Conservation (phyloP, 2,329 filamentous ascomycete species). For the Stromatinia cepivora region DNA sequence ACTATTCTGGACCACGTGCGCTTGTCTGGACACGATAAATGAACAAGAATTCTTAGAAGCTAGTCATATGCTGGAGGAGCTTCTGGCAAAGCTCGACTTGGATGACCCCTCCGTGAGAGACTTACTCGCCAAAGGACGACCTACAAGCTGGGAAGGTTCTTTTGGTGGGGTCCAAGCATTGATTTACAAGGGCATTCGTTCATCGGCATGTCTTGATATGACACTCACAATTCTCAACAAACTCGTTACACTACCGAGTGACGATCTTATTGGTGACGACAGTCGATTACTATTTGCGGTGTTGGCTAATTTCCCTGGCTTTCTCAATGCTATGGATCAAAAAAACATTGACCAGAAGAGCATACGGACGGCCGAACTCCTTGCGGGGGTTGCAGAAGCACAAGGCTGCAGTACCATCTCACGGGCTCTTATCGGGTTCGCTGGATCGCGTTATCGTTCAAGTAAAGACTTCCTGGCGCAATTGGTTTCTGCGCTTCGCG, state of each 20-base stretch:
- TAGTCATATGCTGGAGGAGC: constrained; percentile 84
- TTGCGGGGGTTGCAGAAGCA: constrained; percentile 71
- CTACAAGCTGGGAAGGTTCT: constrained; percentile 80
- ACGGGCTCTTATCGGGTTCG: constrained; percentile 68
- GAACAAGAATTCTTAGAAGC: constrained; percentile 93
- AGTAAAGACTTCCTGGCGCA: constrained; percentile 76
- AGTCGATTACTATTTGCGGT: constrained; percentile 80
- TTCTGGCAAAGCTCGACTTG: constrained; percentile 82
- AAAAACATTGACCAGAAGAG: constrained; percentile 55
- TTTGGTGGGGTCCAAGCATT: constrained; percentile 86
- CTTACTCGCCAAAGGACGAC: constrained; percentile 74
- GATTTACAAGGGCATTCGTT: constrained; percentile 89
- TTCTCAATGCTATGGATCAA: constrained; percentile 76
- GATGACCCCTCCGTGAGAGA: constrained; percentile 66
- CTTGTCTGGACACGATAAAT: constrained; percentile 94
- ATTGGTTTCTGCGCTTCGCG: constrained; percentile 70
- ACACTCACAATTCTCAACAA: constrained; percentile 77
- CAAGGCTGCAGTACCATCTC: constrained; percentile 69
- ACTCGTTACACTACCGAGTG: constrained; percentile 75
- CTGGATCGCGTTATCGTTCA: constrained; percentile 63
- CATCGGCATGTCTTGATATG: constrained; percentile 75
- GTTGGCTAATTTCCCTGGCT: constrained; percentile 88
- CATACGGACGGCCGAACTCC: constrained; percentile 63
- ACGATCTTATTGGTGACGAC: constrained; percentile 77
- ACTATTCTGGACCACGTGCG: constrained; percentile 96